phyloP scores from a whole-genome alignment of 441 rosid species.

The Bocquillonia castaneifolia region DNA sequence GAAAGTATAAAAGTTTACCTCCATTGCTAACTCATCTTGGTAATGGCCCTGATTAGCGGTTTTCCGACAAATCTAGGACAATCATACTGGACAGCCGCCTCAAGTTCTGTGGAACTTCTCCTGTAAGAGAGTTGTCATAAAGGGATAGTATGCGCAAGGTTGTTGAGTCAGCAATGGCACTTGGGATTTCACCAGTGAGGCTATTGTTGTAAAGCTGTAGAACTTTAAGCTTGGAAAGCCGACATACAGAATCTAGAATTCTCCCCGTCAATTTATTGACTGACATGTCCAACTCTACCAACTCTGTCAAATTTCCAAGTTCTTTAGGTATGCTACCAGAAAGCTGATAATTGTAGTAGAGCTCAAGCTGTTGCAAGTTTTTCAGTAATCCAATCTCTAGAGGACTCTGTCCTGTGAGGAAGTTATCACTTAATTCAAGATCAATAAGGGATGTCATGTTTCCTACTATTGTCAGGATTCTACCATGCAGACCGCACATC shows the following conservation, averaged over 20 bases:
- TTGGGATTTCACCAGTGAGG: conserved; percentile 77
- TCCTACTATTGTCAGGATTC: conserved; percentile 68
- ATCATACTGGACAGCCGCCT: conserved; percentile 53
- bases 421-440: conserved; percentile 82
- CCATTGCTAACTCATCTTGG: conserved; percentile 65
- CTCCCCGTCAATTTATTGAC: conserved; percentile 67
- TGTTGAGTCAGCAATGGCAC: conserved; percentile 51
- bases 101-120: conserved; percentile 65
- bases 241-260: conserved; percentile 69
- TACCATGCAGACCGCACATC: conserved; percentile 61
- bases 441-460: conserved; percentile 76
- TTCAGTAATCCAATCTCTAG: conserved; percentile 63
- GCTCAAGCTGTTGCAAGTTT: conserved; percentile 74
- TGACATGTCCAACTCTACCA: conserved; percentile 75
- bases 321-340: conserved; percentile 75
- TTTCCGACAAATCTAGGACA: conserved; percentile 79
- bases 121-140: conserved; percentile 66
- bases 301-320: conserved; percentile 83
- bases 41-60: conserved; percentile 62
- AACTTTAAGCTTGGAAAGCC: conserved; percentile 71
- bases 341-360: conserved; percentile 72
- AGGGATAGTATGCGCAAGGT: conserved; percentile 61
- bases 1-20: conserved; percentile 72
- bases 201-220: conserved; percentile 92
- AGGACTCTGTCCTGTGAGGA: conserved; percentile 62